Conservation (phyloP, 2,329 filamentous ascomycete species). For the Penicillium nordicum region DNA sequence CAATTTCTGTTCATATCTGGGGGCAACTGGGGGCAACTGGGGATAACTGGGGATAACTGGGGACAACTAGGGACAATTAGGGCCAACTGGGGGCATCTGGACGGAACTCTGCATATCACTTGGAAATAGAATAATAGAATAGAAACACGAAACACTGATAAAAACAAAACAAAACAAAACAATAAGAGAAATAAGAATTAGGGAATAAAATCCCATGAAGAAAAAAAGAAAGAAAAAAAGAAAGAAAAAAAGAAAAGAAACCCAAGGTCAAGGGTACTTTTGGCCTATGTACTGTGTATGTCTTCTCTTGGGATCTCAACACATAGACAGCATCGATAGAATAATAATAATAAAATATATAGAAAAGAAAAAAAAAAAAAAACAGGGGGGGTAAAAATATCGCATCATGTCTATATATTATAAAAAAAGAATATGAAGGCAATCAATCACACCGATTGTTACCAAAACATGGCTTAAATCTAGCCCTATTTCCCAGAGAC, state of each 20-base stretch:
- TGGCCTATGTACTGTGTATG: not conserved
- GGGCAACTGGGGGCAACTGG: not conserved
- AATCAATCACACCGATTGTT: conserved; percentile 27
- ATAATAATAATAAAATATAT: not conserved
- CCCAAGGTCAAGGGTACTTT: conserved; percentile 7
- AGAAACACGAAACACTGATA: not conserved
- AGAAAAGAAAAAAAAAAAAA: not conserved
- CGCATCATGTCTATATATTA: not conserved
- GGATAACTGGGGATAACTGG: not conserved
- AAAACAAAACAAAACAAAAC: conserved; percentile 6
- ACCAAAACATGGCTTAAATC: conserved; percentile 35
- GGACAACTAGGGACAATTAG: not conserved
- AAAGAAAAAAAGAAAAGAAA: conserved; percentile 5
- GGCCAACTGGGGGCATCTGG: conserved; percentile 10
- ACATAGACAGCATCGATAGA: not conserved
- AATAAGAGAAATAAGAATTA: conserved; percentile 7
- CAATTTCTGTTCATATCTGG: conserved; percentile 1
- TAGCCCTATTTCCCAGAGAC: conserved; percentile 29
- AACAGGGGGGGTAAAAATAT: not conserved
- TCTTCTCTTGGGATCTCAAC: not conserved
- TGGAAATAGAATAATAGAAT: conserved; percentile 14
- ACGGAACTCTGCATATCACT: conserved; percentile 35
- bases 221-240: conserved; percentile 2
- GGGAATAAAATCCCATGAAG: not conserved
- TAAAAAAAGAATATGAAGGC: conserved; percentile 8